Evolutionary conservation across 768 basidiomycete genomes (phyloP).

Genomic region (Cubamyces sp.): DNA sequence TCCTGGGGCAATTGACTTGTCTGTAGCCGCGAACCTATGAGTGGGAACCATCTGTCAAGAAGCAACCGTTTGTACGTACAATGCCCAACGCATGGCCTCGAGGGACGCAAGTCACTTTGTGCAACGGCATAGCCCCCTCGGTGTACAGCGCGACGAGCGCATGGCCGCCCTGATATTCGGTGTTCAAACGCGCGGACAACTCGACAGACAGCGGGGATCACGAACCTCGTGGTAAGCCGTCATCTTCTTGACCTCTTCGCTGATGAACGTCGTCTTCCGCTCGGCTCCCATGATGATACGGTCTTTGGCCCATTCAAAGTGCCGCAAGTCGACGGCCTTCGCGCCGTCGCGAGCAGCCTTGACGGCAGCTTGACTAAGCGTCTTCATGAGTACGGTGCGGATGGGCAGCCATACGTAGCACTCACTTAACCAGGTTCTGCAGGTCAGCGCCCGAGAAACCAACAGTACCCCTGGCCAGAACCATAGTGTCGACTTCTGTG

Average conservation of each 20-base stretch:
- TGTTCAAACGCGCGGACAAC: conserved; percentile 9
- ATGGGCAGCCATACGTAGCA: conserved; percentile 20
- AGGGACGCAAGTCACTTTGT: conserved; percentile 97
- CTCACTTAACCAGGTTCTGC: conserved; percentile 95
- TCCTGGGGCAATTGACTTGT: conserved; percentile 79
- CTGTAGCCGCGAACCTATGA: conserved; percentile 34
- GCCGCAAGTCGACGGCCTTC: conserved; percentile 68
- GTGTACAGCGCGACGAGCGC: conserved; percentile 95
- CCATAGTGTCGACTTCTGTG: conserved; percentile 78
- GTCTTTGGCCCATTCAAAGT: conserved; percentile 99
- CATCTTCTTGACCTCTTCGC: conserved; percentile 81
- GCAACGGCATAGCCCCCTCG: conserved; percentile 92
- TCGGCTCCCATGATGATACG: conserved; percentile 98
- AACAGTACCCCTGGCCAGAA: conserved; percentile 91
- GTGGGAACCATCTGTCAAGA: conserved; percentile 1
- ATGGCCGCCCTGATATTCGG: conserved; percentile 71
- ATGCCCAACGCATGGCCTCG: conserved; percentile 92
- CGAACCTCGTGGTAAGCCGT: conserved; percentile 96
- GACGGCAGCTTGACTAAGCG: conserved; percentile 81
- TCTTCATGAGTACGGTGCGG: background rate
- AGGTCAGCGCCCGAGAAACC: conserved; percentile 98
- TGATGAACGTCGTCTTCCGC: conserved; percentile 86
- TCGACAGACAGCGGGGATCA: conserved; percentile 5
- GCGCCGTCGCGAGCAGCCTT: conserved; percentile 89
- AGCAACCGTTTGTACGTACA: conserved; percentile 49